Percentiles rank a stretch among this genome's conserved stretches.
These are phyloP conservation scores for Lathyrus tuberosus DNA, from an alignment of 306 rosid genomes.

Conservation along the genomic window DNA sequence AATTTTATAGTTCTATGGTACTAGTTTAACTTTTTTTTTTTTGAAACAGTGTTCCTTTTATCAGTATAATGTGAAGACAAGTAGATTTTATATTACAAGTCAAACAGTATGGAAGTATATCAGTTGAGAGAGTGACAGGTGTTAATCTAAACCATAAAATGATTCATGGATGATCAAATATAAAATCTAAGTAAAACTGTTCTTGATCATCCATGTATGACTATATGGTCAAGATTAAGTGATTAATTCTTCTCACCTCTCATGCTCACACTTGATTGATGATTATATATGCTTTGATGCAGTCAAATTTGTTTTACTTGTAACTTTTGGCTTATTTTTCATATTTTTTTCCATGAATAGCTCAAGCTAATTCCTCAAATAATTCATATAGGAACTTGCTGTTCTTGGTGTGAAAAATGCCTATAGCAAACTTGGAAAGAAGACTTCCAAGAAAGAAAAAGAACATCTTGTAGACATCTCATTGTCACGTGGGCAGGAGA, in stretches of 20 bases:
- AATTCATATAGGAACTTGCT: slow-evolving; percentile 64
- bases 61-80: background rate
- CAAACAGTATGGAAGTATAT: background rate
- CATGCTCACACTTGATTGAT: background rate
- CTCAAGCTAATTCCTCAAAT: slow-evolving; percentile 1
- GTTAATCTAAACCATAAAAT: slow-evolving; percentile 1
- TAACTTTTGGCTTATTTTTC: slow-evolving; percentile 18
- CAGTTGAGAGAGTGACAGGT: background rate
- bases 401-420: slow-evolving; percentile 74
- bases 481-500: slow-evolving; percentile 54
- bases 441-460: slow-evolving; percentile 76
- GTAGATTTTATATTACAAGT: background rate
- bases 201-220: background rate
- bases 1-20: too few species aligned
- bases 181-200: background rate
- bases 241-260: background rate
- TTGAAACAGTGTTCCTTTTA: background rate
- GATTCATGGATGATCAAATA: background rate
- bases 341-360: slow-evolving; percentile 10
- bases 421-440: slow-evolving; percentile 65
- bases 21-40: background rate
- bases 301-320: slow-evolving; percentile 11
- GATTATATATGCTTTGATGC: background rate
- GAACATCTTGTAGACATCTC: slow-evolving; percentile 55
- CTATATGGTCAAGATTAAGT: background rate